These are phyloP conservation scores for Candida stauntonica DNA, from an alignment of 805 yeast species.

Conservation along the genomic window DNA sequence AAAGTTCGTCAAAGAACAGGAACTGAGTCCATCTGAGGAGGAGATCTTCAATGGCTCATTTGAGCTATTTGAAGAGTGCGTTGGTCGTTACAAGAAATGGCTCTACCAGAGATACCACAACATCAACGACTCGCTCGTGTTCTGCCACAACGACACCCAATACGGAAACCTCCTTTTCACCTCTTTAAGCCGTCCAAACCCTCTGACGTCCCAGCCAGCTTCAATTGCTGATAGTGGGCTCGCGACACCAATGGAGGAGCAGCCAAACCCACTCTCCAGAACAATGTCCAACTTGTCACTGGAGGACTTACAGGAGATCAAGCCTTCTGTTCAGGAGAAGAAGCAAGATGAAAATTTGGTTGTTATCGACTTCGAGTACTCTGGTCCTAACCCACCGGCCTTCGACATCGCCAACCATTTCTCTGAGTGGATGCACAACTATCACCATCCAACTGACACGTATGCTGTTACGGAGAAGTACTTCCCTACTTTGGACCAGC, in stretches of 20 bases:
- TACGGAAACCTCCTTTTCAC: conserved; percentile 82
- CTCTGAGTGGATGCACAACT: conserved; percentile 96
- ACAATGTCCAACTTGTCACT: conserved; percentile 22
- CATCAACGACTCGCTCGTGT: conserved; percentile 52
- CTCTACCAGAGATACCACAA: conserved; percentile 45
- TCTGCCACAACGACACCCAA: conserved; percentile 96
- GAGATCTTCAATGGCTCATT: conserved; percentile 44
- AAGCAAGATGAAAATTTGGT: conserved; percentile 69
- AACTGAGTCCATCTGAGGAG: conserved; percentile 30
- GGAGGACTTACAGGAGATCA: conserved; percentile 25
- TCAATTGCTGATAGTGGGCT: neutral
- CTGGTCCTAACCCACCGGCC: conserved; percentile 87
- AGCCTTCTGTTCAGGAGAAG: conserved; percentile 35
- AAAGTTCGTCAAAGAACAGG: conserved; percentile 38
- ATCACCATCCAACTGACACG: conserved; percentile 42
- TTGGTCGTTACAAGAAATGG: conserved; percentile 59
- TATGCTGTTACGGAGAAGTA: conserved; percentile 47
- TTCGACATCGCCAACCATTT: conserved; percentile 91
- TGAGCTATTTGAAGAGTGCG: conserved; percentile 42
- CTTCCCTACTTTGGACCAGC: conserved; percentile 69
- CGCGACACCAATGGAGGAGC: neutral
- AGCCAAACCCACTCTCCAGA: neutral
- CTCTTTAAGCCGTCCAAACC: conserved; percentile 39
- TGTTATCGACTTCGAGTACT: conserved; percentile 94
- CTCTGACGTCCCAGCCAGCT: conserved; percentile 22